phyloP scores from a whole-genome alignment of 495 filamentous ascomycete species.

The Penicillium antarcticum region DNA sequence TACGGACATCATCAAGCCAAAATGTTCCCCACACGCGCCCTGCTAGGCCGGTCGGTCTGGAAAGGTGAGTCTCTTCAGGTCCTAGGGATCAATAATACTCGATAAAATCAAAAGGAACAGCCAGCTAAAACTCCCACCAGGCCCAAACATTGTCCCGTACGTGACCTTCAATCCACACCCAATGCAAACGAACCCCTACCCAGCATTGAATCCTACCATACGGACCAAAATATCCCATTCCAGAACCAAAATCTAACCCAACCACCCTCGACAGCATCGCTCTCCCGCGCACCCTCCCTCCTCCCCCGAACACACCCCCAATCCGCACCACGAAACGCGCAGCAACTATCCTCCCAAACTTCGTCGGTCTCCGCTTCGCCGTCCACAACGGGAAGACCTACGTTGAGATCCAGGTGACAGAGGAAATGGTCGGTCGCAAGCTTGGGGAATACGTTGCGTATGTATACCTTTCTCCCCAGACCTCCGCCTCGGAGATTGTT shows the following conservation, averaged over 20 bases:
- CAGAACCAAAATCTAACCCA: not conserved
- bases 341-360: slow-evolving; percentile 93
- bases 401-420: slow-evolving; percentile 80
- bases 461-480: slow-evolving; percentile 33
- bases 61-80: slow-evolving; percentile 51
- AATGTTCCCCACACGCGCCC: slow-evolving; percentile 61
- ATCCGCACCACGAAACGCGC: slow-evolving; percentile 86
- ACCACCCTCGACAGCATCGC: slow-evolving; percentile 30
- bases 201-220: not conserved
- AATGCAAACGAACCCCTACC: not conserved
- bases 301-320: slow-evolving; percentile 62
- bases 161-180: slow-evolving; percentile 15
- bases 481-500: not conserved
- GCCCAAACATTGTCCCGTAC: slow-evolving; percentile 55
- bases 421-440: slow-evolving; percentile 98
- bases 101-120: not conserved
- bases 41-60: slow-evolving; percentile 68
- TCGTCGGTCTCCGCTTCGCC: slow-evolving; percentile 90
- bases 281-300: slow-evolving; percentile 38
- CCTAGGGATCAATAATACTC: not conserved
- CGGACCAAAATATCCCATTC: not conserved
- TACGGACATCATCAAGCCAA: slow-evolving; percentile 19
- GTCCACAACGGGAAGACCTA: slow-evolving; percentile 96
- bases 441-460: slow-evolving; percentile 92
- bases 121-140: slow-evolving; percentile 30